A percentile compares a stretch with the other conserved stretches of the same genome.
Evolutionary conservation across 192 early-diverging fungal genomes (phyloP).

Genomic region (Dissophora globulifera): DNA sequence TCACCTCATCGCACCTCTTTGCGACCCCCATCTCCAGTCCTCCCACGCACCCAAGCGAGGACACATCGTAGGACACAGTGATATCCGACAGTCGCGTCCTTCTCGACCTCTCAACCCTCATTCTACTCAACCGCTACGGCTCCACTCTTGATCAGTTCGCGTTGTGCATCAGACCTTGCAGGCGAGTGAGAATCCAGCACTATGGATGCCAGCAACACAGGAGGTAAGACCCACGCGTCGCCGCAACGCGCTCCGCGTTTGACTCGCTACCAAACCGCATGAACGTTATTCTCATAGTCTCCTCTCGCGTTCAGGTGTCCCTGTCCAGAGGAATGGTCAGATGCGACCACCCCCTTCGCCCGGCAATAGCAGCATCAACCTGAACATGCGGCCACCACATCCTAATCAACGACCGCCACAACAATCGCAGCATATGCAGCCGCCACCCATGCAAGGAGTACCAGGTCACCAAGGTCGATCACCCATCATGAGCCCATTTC

Average conservation of each 20-base stretch:
- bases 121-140: neutral
- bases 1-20: no score
- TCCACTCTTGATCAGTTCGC: neutral
- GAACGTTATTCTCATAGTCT: no score
- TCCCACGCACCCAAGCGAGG: no score
- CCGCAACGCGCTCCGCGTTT: no score
- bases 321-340: conserved; percentile 23
- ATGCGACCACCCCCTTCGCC: conserved; percentile 32
- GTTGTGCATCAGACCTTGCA: neutral
- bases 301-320: neutral
- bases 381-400: conserved; percentile 23
- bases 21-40: no score
- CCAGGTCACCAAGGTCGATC: conserved; percentile 12
- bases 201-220: conserved; percentile 25
- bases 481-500: conserved; percentile 36
- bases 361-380: conserved; percentile 8
- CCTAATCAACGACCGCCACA: conserved; percentile 30
- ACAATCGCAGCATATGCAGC: conserved; percentile 18
- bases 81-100: conserved; percentile 6
- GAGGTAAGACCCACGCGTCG: no score
- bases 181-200: conserved; percentile 1
- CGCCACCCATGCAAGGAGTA: conserved; percentile 3
- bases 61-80: no score
- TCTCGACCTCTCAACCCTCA: neutral
- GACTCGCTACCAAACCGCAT: no score